A percentile compares a stretch with the other conserved stretches of the same genome.
Evolutionary conservation across 1,284 basidiomycete genomes (phyloP).

Genomic region (Phellopilus nigrolimitatus): DNA sequence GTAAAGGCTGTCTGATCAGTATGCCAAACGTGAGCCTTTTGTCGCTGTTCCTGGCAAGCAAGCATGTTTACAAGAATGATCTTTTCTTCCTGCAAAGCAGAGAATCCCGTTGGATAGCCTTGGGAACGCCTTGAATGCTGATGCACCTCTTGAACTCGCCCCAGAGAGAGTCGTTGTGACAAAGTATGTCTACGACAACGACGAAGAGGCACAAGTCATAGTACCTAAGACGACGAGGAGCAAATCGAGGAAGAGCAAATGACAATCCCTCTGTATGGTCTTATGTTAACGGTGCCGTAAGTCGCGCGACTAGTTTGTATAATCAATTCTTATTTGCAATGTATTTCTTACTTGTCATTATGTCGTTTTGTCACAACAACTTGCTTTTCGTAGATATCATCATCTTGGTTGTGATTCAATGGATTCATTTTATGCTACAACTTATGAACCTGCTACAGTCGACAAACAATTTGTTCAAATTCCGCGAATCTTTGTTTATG

Average conservation of each 20-base stretch:
- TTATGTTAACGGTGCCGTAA: too few species aligned
- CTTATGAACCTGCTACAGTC: not conserved
- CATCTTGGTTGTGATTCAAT: too few species aligned
- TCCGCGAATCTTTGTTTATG: conserved; percentile 26
- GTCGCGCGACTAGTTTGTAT: not conserved
- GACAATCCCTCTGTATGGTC: conserved; percentile 17
- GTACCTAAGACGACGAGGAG: conserved; percentile 44
- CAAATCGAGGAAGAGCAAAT: conserved; percentile 40
- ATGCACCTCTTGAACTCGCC: conserved; percentile 58
- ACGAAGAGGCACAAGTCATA: conserved; percentile 36
- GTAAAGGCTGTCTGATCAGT: conserved; percentile 61
- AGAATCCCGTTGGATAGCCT: conserved; percentile 62
- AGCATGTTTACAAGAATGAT: conserved; percentile 14
- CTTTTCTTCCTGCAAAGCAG: conserved; percentile 35
- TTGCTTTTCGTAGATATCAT: too few species aligned
- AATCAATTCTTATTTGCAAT: too few species aligned
- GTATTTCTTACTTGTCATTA: not conserved
- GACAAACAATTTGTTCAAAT: conserved; percentile 12
- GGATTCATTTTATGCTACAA: too few species aligned
- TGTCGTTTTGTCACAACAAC: too few species aligned
- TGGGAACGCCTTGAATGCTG: conserved; percentile 67
- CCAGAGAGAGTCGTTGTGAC: conserved; percentile 69
- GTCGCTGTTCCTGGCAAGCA: conserved; percentile 4
- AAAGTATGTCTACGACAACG: conserved; percentile 80
- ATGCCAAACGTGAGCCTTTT: conserved; percentile 53